Evolutionary conservation across 2,329 filamentous ascomycete species (phyloP).

Genomic region (Aspergillus udagawae): DNA sequence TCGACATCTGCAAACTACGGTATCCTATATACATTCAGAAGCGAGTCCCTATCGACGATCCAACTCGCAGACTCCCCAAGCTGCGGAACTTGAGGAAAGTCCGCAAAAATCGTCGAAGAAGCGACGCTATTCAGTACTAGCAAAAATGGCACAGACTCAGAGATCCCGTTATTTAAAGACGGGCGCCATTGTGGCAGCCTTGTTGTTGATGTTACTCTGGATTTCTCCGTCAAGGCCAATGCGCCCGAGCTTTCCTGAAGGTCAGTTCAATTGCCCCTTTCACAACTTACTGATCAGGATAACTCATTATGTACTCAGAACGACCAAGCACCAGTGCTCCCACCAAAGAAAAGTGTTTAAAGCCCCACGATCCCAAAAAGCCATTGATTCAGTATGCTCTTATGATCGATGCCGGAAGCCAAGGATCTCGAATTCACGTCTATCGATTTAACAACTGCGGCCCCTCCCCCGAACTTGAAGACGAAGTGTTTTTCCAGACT

Average conservation of each 20-base stretch:
- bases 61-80: slow-evolving; percentile 46
- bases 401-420: slow-evolving; percentile 98
- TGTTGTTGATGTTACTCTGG: slow-evolving; percentile 56
- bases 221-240: slow-evolving; percentile 41
- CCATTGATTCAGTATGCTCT: slow-evolving; percentile 95
- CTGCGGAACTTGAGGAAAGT: slow-evolving; percentile 43
- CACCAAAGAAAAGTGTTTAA: slow-evolving; percentile 71
- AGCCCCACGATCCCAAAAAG: slow-evolving; percentile 80
- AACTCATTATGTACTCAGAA: not conserved
- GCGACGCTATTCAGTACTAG: slow-evolving; percentile 31
- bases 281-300: not conserved
- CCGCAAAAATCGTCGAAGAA: slow-evolving; percentile 39
- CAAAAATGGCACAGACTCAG: slow-evolving; percentile 60
- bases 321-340: slow-evolving; percentile 34
- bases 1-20: slow-evolving; percentile 48
- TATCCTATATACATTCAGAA: slow-evolving; percentile 50
- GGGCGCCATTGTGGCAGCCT: slow-evolving; percentile 55
- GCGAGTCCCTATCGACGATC: slow-evolving; percentile 50
- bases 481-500: slow-evolving; percentile 91
- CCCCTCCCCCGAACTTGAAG: slow-evolving; percentile 86
- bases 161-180: slow-evolving; percentile 59
- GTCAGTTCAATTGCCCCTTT: slow-evolving; percentile 14
- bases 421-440: slow-evolving; percentile 94
- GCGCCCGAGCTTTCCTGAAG: slow-evolving; percentile 18
- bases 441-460: slow-evolving; percentile 99